These are phyloP conservation scores for Globisporangium rhizosaccharum DNA, from an alignment of 352 stramenopile genomes.

Conservation along the genomic window DNA sequence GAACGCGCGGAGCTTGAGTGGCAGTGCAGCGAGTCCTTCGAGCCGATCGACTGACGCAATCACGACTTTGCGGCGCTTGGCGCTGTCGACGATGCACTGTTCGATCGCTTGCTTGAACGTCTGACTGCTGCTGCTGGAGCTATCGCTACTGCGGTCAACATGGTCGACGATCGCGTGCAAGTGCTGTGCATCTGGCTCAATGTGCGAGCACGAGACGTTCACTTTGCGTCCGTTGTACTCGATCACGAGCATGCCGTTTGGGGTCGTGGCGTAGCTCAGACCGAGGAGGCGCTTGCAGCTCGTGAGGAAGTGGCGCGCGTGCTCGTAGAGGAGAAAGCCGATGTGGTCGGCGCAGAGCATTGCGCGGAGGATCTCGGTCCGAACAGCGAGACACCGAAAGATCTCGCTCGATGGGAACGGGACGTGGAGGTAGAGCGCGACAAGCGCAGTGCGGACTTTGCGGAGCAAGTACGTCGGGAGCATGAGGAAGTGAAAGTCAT, in stretches of 20 bases:
- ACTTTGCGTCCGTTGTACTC: conserved; percentile 96
- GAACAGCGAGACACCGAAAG: conserved; percentile 92
- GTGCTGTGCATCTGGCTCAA: conserved; percentile 89
- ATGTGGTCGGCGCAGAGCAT: conserved; percentile 91
- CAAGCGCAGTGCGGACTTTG: conserved; percentile 86
- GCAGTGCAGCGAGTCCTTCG: conserved; percentile 94
- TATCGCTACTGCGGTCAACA: conserved; percentile 29
- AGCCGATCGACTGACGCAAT: conserved; percentile 92
- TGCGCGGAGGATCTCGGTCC: conserved; percentile 88
- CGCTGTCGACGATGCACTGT: conserved; percentile 23
- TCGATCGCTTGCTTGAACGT: conserved; percentile 35
- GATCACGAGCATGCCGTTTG: conserved; percentile 87
- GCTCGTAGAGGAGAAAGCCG: conserved; percentile 92
- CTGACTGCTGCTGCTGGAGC: conserved; percentile 19
- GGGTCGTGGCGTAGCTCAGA: conserved; percentile 89
- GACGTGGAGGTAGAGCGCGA: conserved; percentile 97
- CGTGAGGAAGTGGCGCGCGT: conserved; percentile 90
- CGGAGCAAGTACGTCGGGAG: conserved; percentile 95
- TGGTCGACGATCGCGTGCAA: conserved; percentile 60
- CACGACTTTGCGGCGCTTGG: conserved; percentile 41
- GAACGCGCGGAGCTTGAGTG: conserved; percentile 95
- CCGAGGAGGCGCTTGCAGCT: conserved; percentile 92
- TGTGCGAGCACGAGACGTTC: conserved; percentile 95
- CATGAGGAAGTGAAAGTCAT: conserved; percentile 98
- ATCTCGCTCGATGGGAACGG: conserved; percentile 98